Evolutionary conservation across 2,329 filamentous ascomycete species (phyloP), one percentile per base, ranked within the genome.

Genomic region (Purpureocillium takamizusanense): DNA sequence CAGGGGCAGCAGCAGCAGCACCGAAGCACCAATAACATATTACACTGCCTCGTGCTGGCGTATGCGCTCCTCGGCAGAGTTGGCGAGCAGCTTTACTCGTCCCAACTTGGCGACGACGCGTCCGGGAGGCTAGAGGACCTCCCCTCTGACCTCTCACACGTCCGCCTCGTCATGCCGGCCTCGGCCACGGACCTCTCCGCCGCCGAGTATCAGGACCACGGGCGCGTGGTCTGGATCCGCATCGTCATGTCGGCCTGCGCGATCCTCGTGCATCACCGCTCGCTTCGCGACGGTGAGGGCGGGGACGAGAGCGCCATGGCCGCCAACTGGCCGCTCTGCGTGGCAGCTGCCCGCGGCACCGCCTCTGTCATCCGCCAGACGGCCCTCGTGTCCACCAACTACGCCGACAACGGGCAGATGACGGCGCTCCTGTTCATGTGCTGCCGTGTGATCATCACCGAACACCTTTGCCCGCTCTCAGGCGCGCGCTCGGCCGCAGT

Each of bases 281-380:
- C 50, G 2, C 38, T 48, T 15, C 15, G 6, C 1, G 42, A 44
- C 4, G 40, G 40, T 3, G 42, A 45, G 15, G 39, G 37, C 2
- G 23, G 41, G 2, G 39, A 43, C 3, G 30, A 27, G 0, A 39
- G 30, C 9, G 41, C 36, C 8, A 32, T 44, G 17, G 38, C 43
- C 0, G 40, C 42, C 8, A 41, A 52, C 23, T 53, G 51, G 51
- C 47, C 50, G 4, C 47, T 48, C 11, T 52, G 50, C 29, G 42
- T 52, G 12, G 42, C 42, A 9, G 40, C 49, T 2, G 50, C 47
- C 14, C 49, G 49, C 4, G 36, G 34, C 12, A 39, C 39, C 2
- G 44, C 46, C 3, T 29, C 46, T 7, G 33, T 45, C 14, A 42
- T 52, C 10, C 46, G 47, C 10, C 47, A 51, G 13, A 45, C 44